Conservation (phyloP, 1,284 basidiomycete genomes). For the Apiotrichum brassicae region DNA sequence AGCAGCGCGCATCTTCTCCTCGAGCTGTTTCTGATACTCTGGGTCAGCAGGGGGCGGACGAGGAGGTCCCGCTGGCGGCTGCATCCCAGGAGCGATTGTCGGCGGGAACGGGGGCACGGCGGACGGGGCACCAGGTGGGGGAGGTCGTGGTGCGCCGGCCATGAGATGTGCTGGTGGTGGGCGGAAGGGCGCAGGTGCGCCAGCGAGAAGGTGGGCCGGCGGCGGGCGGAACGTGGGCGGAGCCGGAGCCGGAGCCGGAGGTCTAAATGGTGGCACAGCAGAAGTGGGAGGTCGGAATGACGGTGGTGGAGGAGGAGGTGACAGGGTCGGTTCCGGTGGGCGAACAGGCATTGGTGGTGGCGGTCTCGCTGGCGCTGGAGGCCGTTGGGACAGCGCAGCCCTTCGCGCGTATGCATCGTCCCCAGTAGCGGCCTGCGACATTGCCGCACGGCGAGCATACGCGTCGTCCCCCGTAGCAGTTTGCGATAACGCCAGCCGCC, state of each 20-base stretch:
- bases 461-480: constrained; percentile 31
- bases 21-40: constrained; percentile 28
- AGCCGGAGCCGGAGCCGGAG: constrained; percentile 5
- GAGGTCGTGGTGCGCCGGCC: background rate
- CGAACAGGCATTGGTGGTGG: constrained; percentile 2
- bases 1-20: constrained; percentile 62
- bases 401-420: constrained; percentile 42
- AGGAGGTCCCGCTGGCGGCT: background rate
- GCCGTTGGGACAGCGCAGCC: constrained; percentile 20
- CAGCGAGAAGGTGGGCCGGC: constrained; percentile 3
- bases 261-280: constrained; percentile 4
- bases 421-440: constrained; percentile 13
- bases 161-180: constrained; percentile 9
- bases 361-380: background rate
- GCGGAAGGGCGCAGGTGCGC: constrained; percentile 8
- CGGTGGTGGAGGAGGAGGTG: background rate
- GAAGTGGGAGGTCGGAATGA: background rate
- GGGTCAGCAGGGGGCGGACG: background rate
- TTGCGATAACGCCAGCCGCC: constrained; percentile 30
- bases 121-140: background rate
- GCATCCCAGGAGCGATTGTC: background rate
- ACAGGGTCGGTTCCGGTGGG: background rate
- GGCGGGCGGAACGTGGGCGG: constrained; percentile 11
- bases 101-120: constrained; percentile 1
- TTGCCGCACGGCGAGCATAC: constrained; percentile 34